Base-by-base conservation (phyloP, 2,329 filamentous ascomycete genomes). In the Ophiostoma tasmaniense region DNA sequence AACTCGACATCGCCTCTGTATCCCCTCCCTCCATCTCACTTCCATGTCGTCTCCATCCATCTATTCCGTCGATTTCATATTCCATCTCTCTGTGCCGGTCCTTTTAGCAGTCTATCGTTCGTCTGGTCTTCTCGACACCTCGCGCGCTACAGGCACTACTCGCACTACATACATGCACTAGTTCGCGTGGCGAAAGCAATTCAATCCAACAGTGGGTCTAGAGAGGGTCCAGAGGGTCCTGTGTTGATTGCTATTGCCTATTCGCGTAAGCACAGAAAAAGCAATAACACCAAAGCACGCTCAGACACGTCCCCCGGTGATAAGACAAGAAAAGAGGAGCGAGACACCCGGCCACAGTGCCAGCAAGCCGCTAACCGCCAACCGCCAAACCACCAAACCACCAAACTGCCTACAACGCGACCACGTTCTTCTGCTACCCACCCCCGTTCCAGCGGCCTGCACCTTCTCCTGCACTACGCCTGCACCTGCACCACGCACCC, bases 181-280 rank as follows among this genome's bases (percentile, higher is more conserved):
- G 39, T 52, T 66, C 45, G 39, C 20, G 64, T 66, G 62, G 62
- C 62, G 62, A 65, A 65, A 62, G 59, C 28, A 35, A 35, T 35
- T 37, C 61, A 22, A 37, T 37, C 61, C 14, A 37, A 10, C 64
- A 45, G 64, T 65, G 64, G 64, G 37, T 14, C 37, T 7, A 28
- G 20, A 25, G 35, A 35, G 20, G 62, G 62, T 11, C 35, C 10
- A 39, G 28, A n/a, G 28, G 61, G 30, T 33, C 37, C 50, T 22
- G n/a, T 55, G 30, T 61, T 61, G 64, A 37, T 66, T 66, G n/a
- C 64, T 66, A 52, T 66, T 52, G 39, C 65, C 65, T 22, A 33
- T 33, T 67, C 30, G 50, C 66, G 50, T 64, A 64, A 64, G 61
- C 30, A 61, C 25, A 61, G 55, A 61, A 28, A 61, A 30, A 30